Conservation (phyloP, 1,284 basidiomycete genomes). For the Microbotryomycetes sp. region DNA sequence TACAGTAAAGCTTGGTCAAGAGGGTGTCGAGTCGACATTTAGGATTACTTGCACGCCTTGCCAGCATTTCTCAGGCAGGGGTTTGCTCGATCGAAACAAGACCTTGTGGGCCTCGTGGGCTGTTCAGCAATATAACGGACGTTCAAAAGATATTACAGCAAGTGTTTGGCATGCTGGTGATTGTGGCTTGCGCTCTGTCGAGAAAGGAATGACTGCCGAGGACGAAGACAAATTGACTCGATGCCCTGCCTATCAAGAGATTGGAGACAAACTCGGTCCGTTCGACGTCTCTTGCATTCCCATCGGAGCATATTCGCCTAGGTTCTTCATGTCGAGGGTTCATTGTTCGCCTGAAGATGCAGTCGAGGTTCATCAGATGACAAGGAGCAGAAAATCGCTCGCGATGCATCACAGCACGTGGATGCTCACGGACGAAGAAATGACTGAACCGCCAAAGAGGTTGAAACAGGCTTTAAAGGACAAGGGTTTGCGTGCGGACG, state of each 20-base stretch:
- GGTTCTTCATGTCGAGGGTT: constrained; percentile 36
- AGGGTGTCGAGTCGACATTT: constrained; percentile 10
- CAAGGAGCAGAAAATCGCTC: constrained; percentile 51
- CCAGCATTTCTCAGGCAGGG: constrained; percentile 50
- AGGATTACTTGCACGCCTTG: constrained; percentile 48
- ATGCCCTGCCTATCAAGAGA: constrained; percentile 62
- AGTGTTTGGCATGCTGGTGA: constrained; percentile 62
- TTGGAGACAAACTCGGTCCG: constrained; percentile 54
- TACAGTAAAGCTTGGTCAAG: constrained; percentile 31
- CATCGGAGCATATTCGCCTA: constrained; percentile 55
- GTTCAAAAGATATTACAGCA: constrained; percentile 25
- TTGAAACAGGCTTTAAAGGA: constrained; percentile 51
- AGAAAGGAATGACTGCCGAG: constrained; percentile 41
- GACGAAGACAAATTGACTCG: constrained; percentile 51
- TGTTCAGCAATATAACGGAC: constrained; percentile 41
- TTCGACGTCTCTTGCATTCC: constrained; percentile 47
- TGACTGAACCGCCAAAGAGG: constrained; percentile 51
- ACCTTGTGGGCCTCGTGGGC: constrained; percentile 59
- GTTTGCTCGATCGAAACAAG: constrained; percentile 44
- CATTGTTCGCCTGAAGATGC: constrained; percentile 38
- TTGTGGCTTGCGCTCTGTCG: constrained; percentile 49
- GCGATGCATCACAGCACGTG: constrained; percentile 52
- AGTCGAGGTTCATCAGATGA: constrained; percentile 57
- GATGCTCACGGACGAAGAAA: constrained; percentile 51
- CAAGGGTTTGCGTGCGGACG: constrained; percentile 19